phyloP scores from a whole-genome alignment of 1,284 basidiomycete species.

The Anthracocystis setariae region DNA sequence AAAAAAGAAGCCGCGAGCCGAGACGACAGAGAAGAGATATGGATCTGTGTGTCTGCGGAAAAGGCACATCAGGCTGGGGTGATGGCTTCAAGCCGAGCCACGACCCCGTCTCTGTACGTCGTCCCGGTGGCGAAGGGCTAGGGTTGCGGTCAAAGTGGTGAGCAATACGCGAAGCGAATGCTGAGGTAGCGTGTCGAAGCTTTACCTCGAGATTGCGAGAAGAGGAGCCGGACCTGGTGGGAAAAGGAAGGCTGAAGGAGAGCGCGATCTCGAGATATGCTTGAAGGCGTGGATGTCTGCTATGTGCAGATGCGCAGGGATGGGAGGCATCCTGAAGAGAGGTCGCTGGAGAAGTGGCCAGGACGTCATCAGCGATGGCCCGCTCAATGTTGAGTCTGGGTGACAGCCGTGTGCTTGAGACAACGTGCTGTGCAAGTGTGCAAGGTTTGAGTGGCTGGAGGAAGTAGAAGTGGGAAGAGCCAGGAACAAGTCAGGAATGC shows the following conservation, averaged over 20 bases:
- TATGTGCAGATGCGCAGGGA: constrained; percentile 12
- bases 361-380: constrained; percentile 20
- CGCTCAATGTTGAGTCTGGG: constrained; percentile 36
- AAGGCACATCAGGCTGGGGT: neutral
- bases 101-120: constrained; percentile 1
- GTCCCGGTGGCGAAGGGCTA: constrained; percentile 1
- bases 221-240: neutral
- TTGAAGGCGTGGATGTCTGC: constrained; percentile 9
- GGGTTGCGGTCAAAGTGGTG: too few species aligned
- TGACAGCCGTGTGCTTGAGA: constrained; percentile 32
- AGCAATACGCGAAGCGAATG: constrained; percentile 15
- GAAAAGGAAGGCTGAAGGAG: neutral
- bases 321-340: constrained; percentile 3
- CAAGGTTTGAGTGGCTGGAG: constrained; percentile 37
- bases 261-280: constrained; percentile 9
- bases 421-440: constrained; percentile 19
- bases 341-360: constrained; percentile 1
- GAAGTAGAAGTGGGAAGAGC: neutral
- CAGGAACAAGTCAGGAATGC: neutral
- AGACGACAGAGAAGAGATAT: neutral
- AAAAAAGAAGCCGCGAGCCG: neutral
- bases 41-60: neutral
- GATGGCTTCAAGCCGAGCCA: neutral
- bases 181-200: constrained; percentile 17
- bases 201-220: constrained; percentile 4